Base-by-base conservation (phyloP, 129 eudicot genomes). In the Glebionis coronaria region DNA sequence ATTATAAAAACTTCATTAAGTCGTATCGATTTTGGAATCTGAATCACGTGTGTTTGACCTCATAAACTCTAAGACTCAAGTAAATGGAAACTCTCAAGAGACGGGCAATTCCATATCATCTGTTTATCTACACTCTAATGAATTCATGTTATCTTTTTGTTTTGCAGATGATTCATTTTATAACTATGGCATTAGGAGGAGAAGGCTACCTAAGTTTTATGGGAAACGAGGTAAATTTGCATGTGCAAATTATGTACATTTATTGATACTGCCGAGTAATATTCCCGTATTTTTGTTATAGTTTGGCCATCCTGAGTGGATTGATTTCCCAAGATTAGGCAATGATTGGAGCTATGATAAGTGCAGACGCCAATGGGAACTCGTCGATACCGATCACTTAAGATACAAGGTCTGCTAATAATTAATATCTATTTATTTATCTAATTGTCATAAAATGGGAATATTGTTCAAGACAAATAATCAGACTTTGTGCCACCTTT, bases 271-370 rank as follows among this genome's bases (percentile, higher is more conserved):
- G 40, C 29, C 18, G 40, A 50, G 53, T 40, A 18, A 47, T 45
- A 66, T 16, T 10, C 42, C 1, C 56, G n/a, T 38, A 19, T 47
- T 59, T 21, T 72, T 63, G 12, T 56, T 44, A 50, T 75, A 94
- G 99, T 94, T 89, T 83, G 99, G 99, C 46, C 99, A 94, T 81
- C 99, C 99, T 12, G 99, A 94, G 52, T 94, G 99, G 99, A 89
- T 94, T 23, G 99, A 94, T 86, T 94, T 94, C 70, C 99, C 99
- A 1, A 86, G 99, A 89, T 80, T 77, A 71, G 99, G 99, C 46
- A 94, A 94, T 60, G 76, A 56, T 21, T 94, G 97, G 97, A 89
- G 95, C 68, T 82, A 87, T 25, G 97, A 87, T 15, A 94, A 79
- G 71, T 89, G 95, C 72, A 79, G 90, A 77, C 99, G 99, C 76